Evolutionary conservation across 305 asterid species (phyloP).

Genomic region (Lippia alba): DNA sequence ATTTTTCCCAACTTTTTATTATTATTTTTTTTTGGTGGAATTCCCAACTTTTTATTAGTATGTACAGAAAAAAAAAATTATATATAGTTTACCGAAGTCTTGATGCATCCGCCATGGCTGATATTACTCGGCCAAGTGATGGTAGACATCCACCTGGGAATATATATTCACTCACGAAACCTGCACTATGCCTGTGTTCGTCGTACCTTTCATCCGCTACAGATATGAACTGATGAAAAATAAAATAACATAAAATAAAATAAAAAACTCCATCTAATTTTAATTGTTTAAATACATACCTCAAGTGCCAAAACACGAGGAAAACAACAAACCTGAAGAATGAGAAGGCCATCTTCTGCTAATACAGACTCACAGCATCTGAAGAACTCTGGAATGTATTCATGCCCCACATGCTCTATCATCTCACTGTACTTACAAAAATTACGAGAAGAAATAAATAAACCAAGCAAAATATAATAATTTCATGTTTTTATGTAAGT

Average conservation of each 20-base stretch:
- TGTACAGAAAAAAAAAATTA: no score
- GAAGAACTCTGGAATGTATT: constrained; percentile 82
- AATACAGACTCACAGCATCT: constrained; percentile 68
- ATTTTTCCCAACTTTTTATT: no score
- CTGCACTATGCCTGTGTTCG: constrained; percentile 86
- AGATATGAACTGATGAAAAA: constrained; percentile 73
- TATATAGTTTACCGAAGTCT: constrained; percentile 84
- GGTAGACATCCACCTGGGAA: constrained; percentile 96
- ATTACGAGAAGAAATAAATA: constrained; percentile 1
- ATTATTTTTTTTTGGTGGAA: no score
- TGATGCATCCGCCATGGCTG: constrained; percentile 89
- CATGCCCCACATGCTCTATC: constrained; percentile 98
- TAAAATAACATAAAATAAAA: constrained; percentile 11
- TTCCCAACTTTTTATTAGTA: no score
- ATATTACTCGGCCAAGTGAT: constrained; percentile 82
- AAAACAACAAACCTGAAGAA: constrained; percentile 69
- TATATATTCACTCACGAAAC: constrained; percentile 91
- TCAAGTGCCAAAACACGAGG: no score
- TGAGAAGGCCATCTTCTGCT: constrained; percentile 76
- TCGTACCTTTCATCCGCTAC: constrained; percentile 89
- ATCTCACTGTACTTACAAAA: constrained; percentile 73
- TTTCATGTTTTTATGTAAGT: neutral
- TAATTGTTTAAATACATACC: no score
- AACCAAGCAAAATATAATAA: neutral
- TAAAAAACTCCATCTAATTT: neutral